These are phyloP conservation scores for Mycena rebaudengoi DNA, from an alignment of 768 basidiomycete species.

Conservation along the genomic window DNA sequence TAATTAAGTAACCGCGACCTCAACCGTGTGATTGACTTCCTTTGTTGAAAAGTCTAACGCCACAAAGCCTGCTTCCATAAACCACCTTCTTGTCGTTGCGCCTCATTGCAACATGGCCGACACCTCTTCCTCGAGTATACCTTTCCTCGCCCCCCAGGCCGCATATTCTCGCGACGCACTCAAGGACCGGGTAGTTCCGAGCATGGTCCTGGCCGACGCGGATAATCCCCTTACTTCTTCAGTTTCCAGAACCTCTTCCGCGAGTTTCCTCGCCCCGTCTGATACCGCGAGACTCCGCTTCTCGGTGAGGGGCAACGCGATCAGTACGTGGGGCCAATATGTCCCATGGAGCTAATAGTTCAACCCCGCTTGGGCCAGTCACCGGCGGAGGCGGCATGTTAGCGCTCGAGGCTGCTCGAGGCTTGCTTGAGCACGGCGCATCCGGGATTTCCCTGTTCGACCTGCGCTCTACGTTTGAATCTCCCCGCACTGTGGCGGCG, in stretches of 20 bases:
- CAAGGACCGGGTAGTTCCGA: slow-evolving; percentile 37
- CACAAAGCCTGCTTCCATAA: too few relatives aligned
- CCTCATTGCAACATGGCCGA: slow-evolving; percentile 21
- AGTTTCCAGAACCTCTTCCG: slow-evolving; percentile 24
- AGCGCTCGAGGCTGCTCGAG: slow-evolving; percentile 46
- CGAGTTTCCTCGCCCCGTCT: slow-evolving; percentile 15
- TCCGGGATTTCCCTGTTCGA: slow-evolving; percentile 44
- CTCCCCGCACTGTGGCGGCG: slow-evolving; percentile 27
- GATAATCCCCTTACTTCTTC: slow-evolving; percentile 43
- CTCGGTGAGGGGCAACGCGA: slow-evolving; percentile 48
- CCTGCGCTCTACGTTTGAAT: slow-evolving; percentile 32
- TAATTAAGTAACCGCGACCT: too few relatives aligned
- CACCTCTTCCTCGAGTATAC: too few relatives aligned
- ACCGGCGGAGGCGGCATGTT: slow-evolving; percentile 54
- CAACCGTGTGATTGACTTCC: too few relatives aligned
- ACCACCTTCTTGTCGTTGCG: too few relatives aligned
- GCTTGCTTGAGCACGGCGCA: slow-evolving; percentile 54
- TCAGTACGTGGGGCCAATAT: slow-evolving; percentile 38
- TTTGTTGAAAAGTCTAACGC: too few relatives aligned
- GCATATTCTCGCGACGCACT: slow-evolving; percentile 36
- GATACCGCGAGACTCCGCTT: slow-evolving; percentile 46
- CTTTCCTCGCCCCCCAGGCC: too few relatives aligned
- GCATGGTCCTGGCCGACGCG: slow-evolving; percentile 42
- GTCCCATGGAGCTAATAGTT: not conserved
- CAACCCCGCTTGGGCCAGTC: slow-evolving; percentile 35